phyloP scores from a whole-genome alignment of 1,284 basidiomycete species.

The Ceratobasidium sp. region DNA sequence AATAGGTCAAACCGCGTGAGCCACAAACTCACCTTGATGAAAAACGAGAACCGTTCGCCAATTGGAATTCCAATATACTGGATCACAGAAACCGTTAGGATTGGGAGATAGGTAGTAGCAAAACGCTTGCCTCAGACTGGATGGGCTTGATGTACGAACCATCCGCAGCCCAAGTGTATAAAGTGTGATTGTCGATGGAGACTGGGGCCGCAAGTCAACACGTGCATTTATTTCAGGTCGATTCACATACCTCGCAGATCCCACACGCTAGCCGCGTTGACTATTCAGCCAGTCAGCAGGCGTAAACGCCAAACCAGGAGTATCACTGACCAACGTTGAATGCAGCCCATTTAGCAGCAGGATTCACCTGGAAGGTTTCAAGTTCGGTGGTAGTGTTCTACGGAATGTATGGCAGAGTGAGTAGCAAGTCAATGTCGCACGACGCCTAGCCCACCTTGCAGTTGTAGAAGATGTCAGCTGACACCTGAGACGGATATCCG shows the following conservation, averaged over 20 bases:
- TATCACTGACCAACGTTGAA: slow-evolving; percentile 30
- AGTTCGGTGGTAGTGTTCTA: slow-evolving; percentile 33
- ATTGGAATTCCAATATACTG: slow-evolving; percentile 37
- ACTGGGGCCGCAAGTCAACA: background rate
- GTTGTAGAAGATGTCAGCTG: slow-evolving; percentile 4
- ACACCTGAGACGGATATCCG: background rate
- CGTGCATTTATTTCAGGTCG: background rate
- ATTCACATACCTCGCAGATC: slow-evolving; percentile 12
- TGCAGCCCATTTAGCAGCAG: slow-evolving; percentile 18
- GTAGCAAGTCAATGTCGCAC: background rate
- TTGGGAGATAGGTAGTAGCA: background rate
- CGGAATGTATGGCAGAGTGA: background rate
- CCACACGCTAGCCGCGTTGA: slow-evolving; percentile 32
- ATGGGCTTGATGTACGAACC: slow-evolving; percentile 39
- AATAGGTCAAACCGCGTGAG: background rate
- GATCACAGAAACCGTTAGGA: background rate
- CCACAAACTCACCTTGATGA: slow-evolving; percentile 36
- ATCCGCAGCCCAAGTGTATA: slow-evolving; percentile 42
- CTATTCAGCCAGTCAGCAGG: background rate
- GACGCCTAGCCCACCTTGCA: background rate
- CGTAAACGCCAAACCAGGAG: background rate
- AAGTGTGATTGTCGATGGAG: slow-evolving; percentile 40
- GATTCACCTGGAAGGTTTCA: slow-evolving; percentile 27
- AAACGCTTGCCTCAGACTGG: slow-evolving; percentile 31
- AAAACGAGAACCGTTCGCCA: slow-evolving; percentile 38